Percentiles rank a stretch among this genome's conserved stretches.
These are phyloP conservation scores for Cercophora newfieldiana DNA, from an alignment of 495 filamentous ascomycete genomes.

Conservation along the genomic window DNA sequence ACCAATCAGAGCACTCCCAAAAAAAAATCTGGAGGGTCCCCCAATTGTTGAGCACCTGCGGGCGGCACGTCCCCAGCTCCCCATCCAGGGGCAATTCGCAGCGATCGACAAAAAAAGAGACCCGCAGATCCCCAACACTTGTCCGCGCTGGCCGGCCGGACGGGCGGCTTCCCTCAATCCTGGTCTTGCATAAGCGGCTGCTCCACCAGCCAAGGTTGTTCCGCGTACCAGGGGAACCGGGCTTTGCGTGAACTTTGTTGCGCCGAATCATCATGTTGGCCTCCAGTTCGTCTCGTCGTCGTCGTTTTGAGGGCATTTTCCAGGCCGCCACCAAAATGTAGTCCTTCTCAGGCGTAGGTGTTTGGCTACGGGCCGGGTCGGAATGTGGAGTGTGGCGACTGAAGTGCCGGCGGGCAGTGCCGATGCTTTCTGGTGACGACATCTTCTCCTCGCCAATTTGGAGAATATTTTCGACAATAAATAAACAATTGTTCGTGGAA, in stretches of 20 bases:
- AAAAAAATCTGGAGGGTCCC: constrained; percentile 13
- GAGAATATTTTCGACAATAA: background rate
- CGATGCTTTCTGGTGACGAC: background rate
- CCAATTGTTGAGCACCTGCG: constrained; percentile 35
- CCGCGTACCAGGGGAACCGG: background rate
- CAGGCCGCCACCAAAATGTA: background rate
- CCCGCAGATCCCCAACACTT: constrained; percentile 48
- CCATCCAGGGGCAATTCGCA: constrained; percentile 7
- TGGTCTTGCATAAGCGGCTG: background rate
- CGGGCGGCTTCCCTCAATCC: constrained; percentile 6
- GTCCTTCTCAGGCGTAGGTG: too few relatives aligned
- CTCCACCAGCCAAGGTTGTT: background rate
- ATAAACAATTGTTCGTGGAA: background rate
- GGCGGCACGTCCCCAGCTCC: constrained; percentile 14
- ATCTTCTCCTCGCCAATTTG: background rate
- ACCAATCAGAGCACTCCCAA: background rate
- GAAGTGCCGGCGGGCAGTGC: background rate
- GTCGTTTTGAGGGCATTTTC: background rate
- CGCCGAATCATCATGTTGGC: background rate
- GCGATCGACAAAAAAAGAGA: constrained; percentile 29
- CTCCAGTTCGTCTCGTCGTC: background rate
- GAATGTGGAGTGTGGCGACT: too few relatives aligned
- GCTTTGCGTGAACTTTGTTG: background rate
- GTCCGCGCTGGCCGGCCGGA: constrained; percentile 28
- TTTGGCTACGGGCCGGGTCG: too few relatives aligned